Evolutionary conservation across 148 eudicot species (phyloP).

Genomic region (Dysphania ambrosioides): DNA sequence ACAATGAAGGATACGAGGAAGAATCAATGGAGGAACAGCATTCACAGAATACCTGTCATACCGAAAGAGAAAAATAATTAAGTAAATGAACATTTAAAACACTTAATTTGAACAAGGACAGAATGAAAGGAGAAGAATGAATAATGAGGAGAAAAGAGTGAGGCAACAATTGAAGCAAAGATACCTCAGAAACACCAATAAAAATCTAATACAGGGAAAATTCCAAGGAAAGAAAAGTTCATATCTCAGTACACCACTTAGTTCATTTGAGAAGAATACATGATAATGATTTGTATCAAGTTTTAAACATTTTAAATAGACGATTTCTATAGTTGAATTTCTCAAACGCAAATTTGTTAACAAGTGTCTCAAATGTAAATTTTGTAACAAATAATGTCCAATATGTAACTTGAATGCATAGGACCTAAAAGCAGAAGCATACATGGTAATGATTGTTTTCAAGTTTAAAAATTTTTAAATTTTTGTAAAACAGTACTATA

Average conservation of each 20-base stretch:
- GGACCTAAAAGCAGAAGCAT: background rate
- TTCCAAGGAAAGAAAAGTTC: background rate
- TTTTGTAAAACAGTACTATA: background rate
- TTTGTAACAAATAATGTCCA: background rate
- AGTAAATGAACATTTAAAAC: background rate
- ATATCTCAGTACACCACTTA: background rate
- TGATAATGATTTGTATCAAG: background rate
- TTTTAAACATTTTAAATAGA: background rate
- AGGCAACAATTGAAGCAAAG: background rate
- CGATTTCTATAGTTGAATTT: background rate
- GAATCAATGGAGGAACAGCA: slow-evolving; percentile 75
- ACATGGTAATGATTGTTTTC: background rate
- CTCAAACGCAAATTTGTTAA: background rate
- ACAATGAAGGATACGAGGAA: slow-evolving; percentile 84
- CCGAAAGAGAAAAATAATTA: background rate
- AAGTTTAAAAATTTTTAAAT: no score
- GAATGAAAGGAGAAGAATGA: background rate
- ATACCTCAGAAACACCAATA: background rate
- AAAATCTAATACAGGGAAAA: no score
- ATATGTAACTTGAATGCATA: background rate
- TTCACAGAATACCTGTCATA: slow-evolving; percentile 67
- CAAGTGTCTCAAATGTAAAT: background rate
- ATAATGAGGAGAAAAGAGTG: slow-evolving; percentile 4
- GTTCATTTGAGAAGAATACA: background rate
- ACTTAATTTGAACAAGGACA: slow-evolving; percentile 24